These are phyloP conservation scores for Lippia alba DNA, from an alignment of 305 asterid species.

Conservation along the genomic window DNA sequence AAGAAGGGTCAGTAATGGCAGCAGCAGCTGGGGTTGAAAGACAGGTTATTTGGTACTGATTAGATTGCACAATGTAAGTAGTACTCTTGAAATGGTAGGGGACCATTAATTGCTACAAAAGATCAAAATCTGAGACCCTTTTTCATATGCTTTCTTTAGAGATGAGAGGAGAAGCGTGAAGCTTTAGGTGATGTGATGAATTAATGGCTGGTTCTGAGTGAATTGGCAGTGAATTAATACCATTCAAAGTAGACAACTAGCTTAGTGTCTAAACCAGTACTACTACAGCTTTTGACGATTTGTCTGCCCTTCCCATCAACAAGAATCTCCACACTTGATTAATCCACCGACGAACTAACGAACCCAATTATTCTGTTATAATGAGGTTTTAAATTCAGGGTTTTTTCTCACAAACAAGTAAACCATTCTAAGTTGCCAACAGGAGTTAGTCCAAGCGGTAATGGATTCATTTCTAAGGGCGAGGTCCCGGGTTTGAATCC, in stretches of 20 bases:
- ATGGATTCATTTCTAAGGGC: too few relatives aligned
- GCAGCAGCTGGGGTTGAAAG: background rate
- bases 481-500: too few relatives aligned
- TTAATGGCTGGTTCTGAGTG: background rate
- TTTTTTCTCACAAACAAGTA: too few relatives aligned
- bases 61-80: conserved; percentile 18
- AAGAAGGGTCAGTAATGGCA: background rate
- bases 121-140: background rate
- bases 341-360: too few relatives aligned
- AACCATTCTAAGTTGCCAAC: too few relatives aligned
- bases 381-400: too few relatives aligned
- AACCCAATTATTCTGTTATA: too few relatives aligned
- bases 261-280: background rate
- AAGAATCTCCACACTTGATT: background rate
- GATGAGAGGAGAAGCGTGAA: too few relatives aligned
- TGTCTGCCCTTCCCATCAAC: background rate
- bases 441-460: too few relatives aligned
- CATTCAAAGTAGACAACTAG: conserved; percentile 1
- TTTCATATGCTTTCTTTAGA: background rate
- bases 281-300: conserved; percentile 16
- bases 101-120: background rate
- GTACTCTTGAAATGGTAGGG: conserved; percentile 13
- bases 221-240: background rate
- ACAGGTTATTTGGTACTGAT: conserved; percentile 3
- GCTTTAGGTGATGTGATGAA: background rate